A percentile compares a stretch with the other conserved stretches of the same genome.
Evolutionary conservation across 805 yeast species (phyloP).

Genomic region (Wickerhamomyces alni): DNA sequence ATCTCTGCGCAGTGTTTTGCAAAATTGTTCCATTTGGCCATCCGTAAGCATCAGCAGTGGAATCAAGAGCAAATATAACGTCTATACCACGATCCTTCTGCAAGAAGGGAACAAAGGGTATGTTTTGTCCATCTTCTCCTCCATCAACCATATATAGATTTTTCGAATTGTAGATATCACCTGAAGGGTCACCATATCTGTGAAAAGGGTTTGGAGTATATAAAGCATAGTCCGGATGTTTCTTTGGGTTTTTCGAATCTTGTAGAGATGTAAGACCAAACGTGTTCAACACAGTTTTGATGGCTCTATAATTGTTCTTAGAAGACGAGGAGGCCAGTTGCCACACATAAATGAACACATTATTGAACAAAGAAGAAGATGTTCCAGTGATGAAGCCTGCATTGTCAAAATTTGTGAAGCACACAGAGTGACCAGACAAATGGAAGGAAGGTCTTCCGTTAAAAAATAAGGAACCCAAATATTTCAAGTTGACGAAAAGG

Average conservation of each 20-base stretch:
- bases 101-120: conserved; percentile 61
- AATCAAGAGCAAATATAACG: conserved; percentile 56
- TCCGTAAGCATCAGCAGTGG: conserved; percentile 45
- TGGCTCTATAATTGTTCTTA: conserved; percentile 26
- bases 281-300: conserved; percentile 32
- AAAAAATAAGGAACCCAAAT: conserved; percentile 42
- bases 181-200: conserved; percentile 17
- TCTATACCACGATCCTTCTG: conserved; percentile 59
- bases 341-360: conserved; percentile 40
- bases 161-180: conserved; percentile 23
- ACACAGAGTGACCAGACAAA: conserved; percentile 26
- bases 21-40: conserved; percentile 58
- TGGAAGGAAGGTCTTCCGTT: conserved; percentile 35
- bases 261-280: conserved; percentile 39
- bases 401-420: conserved; percentile 51
- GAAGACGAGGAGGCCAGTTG: conserved; percentile 27
- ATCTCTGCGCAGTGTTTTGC: conserved; percentile 24
- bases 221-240: conserved; percentile 54
- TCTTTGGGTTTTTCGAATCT: conserved; percentile 25
- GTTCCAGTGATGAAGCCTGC: conserved; percentile 57
- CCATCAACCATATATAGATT: conserved; percentile 60
- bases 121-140: conserved; percentile 71
- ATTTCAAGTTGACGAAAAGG: conserved; percentile 44
- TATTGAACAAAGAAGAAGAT: conserved; percentile 54
- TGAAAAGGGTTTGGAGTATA: conserved; percentile 60